Evolutionary conservation across 2,329 filamentous ascomycete genomes (phyloP).

Genomic region (Cladophialophora exuberans): DNA sequence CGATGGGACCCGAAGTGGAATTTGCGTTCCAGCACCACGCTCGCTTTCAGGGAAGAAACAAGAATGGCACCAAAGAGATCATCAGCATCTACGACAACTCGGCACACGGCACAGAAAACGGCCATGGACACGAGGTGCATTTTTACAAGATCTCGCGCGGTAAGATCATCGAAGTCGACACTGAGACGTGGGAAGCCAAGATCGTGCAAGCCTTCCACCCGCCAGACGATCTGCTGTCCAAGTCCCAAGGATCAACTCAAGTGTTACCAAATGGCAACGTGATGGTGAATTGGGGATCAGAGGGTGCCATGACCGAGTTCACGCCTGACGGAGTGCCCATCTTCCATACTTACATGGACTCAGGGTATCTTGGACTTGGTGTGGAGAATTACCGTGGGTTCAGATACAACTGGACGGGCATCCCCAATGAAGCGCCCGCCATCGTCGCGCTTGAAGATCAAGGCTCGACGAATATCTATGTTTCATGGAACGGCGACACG

Average conservation of each 20-base stretch:
- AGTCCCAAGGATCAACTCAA: conserved; percentile 59
- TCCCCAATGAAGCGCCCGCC: conserved; percentile 41
- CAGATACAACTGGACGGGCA: conserved; percentile 45
- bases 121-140: conserved; percentile 40
- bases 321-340: conserved; percentile 18
- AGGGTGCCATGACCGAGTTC: conserved; percentile 52
- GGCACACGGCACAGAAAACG: conserved; percentile 51
- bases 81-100: conserved; percentile 61
- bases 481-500: conserved; percentile 60
- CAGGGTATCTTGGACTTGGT: conserved; percentile 33
- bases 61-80: conserved; percentile 51
- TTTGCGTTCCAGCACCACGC: conserved; percentile 58
- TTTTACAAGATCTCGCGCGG: conserved; percentile 49
- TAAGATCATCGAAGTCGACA: conserved; percentile 51
- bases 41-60: conserved; percentile 45
- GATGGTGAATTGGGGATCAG: conserved; percentile 61
- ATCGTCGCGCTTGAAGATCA: conserved; percentile 41
- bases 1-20: conserved; percentile 46
- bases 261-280: conserved; percentile 57
- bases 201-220: conserved; percentile 53
- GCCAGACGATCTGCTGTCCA: conserved; percentile 53
- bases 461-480: conserved; percentile 49
- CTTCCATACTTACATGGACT: conserved; percentile 45
- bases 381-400: conserved; percentile 47
- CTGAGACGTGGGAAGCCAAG: conserved; percentile 46